A percentile compares a stretch with the other conserved stretches of the same genome.
Conservation (phyloP, 805 yeast species). For the Sugiyamaella mastotermitis region DNA sequence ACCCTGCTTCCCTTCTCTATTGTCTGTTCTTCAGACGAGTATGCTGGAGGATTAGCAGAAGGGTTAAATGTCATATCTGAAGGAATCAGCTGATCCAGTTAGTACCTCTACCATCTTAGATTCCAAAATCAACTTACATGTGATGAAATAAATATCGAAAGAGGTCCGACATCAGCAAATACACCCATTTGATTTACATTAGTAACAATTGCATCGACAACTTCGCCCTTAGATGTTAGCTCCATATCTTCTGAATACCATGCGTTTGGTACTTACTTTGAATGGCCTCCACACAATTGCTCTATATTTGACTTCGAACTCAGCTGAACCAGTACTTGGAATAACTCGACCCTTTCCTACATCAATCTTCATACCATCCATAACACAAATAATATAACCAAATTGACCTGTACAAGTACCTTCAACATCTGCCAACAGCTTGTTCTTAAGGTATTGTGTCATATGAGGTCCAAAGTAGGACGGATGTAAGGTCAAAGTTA, state of each 20-base stretch:
- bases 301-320: constrained; percentile 89
- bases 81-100: too few relatives aligned
- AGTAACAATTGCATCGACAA: constrained; percentile 93
- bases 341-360: constrained; percentile 91
- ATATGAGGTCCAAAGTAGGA: constrained; percentile 96
- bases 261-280: too few relatives aligned
- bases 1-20: constrained; percentile 92
- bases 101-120: constrained; percentile 11
- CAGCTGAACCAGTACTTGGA: constrained; percentile 91
- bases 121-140: constrained; percentile 41
- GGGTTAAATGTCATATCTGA: constrained; percentile 91
- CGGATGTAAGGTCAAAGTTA: constrained; percentile 91
- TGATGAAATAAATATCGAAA: constrained; percentile 89
- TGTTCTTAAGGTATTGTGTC: constrained; percentile 87
- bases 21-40: constrained; percentile 89
- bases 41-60: constrained; percentile 97
- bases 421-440: constrained; percentile 90
- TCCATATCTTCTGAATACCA: constrained; percentile 6
- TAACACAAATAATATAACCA: constrained; percentile 93
- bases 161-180: constrained; percentile 96
- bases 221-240: constrained; percentile 67
- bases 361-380: constrained; percentile 90
- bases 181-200: constrained; percentile 93
- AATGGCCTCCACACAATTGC: constrained; percentile 99
- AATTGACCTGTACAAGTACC: constrained; percentile 99